A percentile compares a stretch with the other conserved stretches of the same genome.
These are phyloP conservation scores for Apiospora malaysiana DNA, from an alignment of 2,329 filamentous ascomycete species.

Conservation along the genomic window DNA sequence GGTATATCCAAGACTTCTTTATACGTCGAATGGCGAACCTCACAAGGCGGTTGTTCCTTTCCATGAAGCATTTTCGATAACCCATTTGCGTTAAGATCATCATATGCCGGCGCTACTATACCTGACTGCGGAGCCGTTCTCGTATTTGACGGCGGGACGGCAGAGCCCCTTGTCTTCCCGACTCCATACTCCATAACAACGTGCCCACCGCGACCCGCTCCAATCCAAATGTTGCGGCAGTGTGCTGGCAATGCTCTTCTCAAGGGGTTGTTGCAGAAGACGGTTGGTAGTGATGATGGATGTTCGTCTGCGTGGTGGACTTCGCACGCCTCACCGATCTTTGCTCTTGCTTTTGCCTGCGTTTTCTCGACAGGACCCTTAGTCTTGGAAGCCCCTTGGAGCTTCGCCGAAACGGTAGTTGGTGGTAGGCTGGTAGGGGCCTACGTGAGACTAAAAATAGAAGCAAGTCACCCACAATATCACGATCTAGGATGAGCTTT, in stretches of 20 bases:
- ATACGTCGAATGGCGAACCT: background rate
- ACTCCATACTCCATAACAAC: background rate
- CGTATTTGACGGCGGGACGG: slow-evolving; percentile 17
- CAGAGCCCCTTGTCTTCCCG: background rate
- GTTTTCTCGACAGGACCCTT: background rate
- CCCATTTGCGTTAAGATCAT: background rate
- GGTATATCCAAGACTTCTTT: background rate
- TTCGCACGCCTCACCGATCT: background rate
- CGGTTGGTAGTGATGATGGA: background rate
- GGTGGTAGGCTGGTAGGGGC: background rate
- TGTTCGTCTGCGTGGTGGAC: background rate
- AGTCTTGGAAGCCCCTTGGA: background rate
- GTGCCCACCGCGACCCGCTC: slow-evolving; percentile 1
- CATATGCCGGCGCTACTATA: background rate
- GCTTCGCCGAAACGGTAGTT: background rate
- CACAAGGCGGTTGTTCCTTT: background rate
- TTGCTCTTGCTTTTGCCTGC: background rate
- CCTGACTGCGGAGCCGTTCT: slow-evolving; percentile 8
- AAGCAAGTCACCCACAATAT: background rate
- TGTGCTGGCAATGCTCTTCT: background rate
- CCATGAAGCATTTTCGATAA: background rate
- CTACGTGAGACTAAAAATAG: background rate
- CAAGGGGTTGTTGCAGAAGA: background rate
- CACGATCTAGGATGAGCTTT: background rate
- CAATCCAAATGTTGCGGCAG: background rate